Percentiles rank a stretch among this genome's conserved stretches.
Conservation (phyloP, 1,139 yeast genomes). For the Magnusiomyces ingens region DNA sequence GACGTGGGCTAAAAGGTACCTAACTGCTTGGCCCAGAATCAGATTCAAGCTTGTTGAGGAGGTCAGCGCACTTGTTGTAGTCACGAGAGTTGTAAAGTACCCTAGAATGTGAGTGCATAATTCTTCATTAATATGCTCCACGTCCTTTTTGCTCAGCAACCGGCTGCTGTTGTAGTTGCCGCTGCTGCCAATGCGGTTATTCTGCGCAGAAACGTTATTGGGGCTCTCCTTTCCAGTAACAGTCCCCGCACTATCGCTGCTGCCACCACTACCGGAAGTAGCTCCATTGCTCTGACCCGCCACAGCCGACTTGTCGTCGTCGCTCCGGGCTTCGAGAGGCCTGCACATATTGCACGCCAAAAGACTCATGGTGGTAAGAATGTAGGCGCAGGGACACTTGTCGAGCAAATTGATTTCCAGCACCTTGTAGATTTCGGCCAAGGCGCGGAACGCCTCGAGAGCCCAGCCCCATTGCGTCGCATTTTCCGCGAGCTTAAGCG, state of each 20-base stretch:
- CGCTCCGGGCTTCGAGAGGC: constrained; percentile 1
- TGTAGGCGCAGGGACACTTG: constrained; percentile 2
- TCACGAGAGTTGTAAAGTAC: constrained; percentile 1
- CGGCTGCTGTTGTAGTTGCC: too few species aligned
- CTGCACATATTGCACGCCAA: constrained; percentile 5
- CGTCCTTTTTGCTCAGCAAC: constrained; percentile 3
- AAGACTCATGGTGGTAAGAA: constrained; percentile 1
- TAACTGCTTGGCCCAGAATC: constrained; percentile 14
- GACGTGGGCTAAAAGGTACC: constrained; percentile 10
- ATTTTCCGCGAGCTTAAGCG: constrained; percentile 11
- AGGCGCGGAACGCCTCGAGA: constrained; percentile 8
- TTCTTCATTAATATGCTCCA: constrained; percentile 1
- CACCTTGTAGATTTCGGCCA: constrained; percentile 7
- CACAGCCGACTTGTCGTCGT: not conserved
- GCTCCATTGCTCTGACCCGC: not conserved
- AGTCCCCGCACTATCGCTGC: not conserved
- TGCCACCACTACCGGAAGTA: not conserved
- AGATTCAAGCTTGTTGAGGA: constrained; percentile 3
- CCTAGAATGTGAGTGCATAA: constrained; percentile 2
- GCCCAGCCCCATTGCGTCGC: constrained; percentile 16
- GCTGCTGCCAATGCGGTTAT: too few species aligned
- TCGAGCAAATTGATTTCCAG: not conserved
- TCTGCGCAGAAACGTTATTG: too few species aligned
- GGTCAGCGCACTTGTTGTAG: not conserved
- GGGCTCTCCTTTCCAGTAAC: not conserved